Percentiles rank a stretch among this genome's conserved stretches.
These are phyloP conservation scores for Pythium vanterpoolii DNA, from an alignment of 352 stramenopile genomes.

Conservation along the genomic window DNA sequence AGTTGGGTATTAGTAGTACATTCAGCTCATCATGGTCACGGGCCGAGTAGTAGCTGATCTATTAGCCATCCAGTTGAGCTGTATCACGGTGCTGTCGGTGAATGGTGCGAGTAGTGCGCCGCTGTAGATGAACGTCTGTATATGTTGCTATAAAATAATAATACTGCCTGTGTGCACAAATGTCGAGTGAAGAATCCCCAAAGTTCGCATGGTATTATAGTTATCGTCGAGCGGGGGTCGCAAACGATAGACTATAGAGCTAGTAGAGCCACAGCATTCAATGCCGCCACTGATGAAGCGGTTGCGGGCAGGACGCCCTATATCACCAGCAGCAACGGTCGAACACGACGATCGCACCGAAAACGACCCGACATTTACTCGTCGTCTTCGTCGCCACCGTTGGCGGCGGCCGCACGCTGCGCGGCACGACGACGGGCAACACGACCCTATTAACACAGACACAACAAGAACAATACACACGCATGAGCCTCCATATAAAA, in stretches of 20 bases:
- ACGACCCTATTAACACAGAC: slow-evolving; percentile 71
- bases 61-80: background rate
- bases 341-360: slow-evolving; percentile 19
- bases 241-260: slow-evolving; percentile 28
- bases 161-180: background rate
- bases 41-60: background rate
- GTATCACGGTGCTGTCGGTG: background rate
- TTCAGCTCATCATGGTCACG: no score
- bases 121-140: background rate
- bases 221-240: slow-evolving; percentile 38
- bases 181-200: slow-evolving; percentile 51
- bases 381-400: slow-evolving; percentile 83
- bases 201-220: slow-evolving; percentile 88
- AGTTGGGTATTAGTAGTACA: background rate
- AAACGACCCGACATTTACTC: slow-evolving; percentile 54
- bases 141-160: background rate
- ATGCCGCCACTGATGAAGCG: slow-evolving; percentile 14
- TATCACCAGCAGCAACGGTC: slow-evolving; percentile 7
- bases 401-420: slow-evolving; percentile 88
- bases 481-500: slow-evolving; percentile 16
- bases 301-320: background rate
- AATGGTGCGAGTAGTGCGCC: background rate
- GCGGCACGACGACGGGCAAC: slow-evolving; percentile 94
- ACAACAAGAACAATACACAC: slow-evolving; percentile 18
- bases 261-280: slow-evolving; percentile 27